Conservation (phyloP, 805 yeast species). For the Ogataea glucozyma region DNA sequence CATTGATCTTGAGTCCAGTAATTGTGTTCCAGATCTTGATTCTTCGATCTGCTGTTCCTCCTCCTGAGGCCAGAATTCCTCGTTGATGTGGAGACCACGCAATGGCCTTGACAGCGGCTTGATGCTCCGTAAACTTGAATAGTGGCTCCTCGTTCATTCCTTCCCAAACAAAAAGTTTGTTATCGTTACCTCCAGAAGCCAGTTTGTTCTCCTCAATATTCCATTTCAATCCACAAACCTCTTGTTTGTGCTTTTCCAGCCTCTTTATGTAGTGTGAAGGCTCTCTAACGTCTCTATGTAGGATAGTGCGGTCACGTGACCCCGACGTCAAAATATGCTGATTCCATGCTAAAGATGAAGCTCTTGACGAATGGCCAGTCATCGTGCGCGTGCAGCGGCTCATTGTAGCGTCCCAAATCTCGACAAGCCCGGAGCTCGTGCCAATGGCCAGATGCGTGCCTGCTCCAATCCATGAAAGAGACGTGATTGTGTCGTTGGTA, state of each 20-base stretch:
- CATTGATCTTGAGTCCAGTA: conserved; percentile 70
- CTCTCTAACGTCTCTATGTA: conserved; percentile 89
- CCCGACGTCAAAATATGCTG: conserved; percentile 87
- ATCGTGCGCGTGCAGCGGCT: conserved; percentile 82
- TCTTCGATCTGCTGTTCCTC: conserved; percentile 92
- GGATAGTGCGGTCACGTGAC: conserved; percentile 76
- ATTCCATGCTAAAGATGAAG: conserved; percentile 91
- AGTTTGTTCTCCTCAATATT: conserved; percentile 85
- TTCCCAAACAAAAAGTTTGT: conserved; percentile 84
- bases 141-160: conserved; percentile 70
- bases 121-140: conserved; percentile 75
- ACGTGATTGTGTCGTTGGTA: conserved; percentile 67
- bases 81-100: conserved; percentile 98
- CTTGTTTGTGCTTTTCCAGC: conserved; percentile 78
- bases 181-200: conserved; percentile 96
- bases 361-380: conserved; percentile 87
- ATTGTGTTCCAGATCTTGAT: conserved; percentile 91
- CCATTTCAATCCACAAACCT: conserved; percentile 96
- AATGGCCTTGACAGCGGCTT: conserved; percentile 94
- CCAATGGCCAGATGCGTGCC: conserved; percentile 96
- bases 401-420: conserved; percentile 90
- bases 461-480: conserved; percentile 89
- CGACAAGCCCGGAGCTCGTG: conserved; percentile 81
- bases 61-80: conserved; percentile 92
- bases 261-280: conserved; percentile 78